Evolutionary conservation across 352 stramenopile species (phyloP), one percentile per base, ranked within the genome.

Genomic region (Globisporangium okanoganense): DNA sequence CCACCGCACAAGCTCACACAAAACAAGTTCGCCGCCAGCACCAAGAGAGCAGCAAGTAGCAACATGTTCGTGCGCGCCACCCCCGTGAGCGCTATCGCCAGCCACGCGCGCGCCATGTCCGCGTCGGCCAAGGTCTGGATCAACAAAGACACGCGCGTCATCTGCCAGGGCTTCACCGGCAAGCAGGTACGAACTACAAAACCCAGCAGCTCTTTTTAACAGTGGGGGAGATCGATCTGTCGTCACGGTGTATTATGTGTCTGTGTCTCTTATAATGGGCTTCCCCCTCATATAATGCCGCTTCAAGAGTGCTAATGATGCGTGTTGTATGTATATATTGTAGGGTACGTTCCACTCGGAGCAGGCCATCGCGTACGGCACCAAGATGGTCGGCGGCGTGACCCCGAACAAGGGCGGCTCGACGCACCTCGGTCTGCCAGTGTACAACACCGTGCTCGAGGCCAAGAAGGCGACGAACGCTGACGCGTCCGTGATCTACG

Each of bases 81-180:
- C 8, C 74, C 79, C 62, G 73, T 84, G 22, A 83, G 75, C 71
- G 78, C 71, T 38, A 56, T 76, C 47, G 67, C 66, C 60, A 66
- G 59, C 62, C 70, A 71, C 61, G 70, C 73, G 58, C 86, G 84
- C 77, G 71, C 69, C 67, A 93, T 95, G 86, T 98, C 94, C 51
- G 84, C 96, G n/a, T 98, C 90, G 33, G 97, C 97, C 69, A 98
- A 98, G 65, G 98, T 99, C 48, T 99, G 97, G 97, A 93, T 99
- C 61, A 96, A 99, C 83, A 99, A 99, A 85, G 92, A 99, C 79
- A 99, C 97, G 38, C 96, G 95, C 63, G 97, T 99, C 33, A 99
- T 99, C 72, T 98, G 96, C 75, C 98, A 99, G 81, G 98, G 98
- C 54, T 99, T 99, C 76, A 99, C 98, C 51, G 98, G 98, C 70